Conservation (phyloP, 2,329 filamentous ascomycete genomes). For the Hymenoscyphus fructigenus region DNA sequence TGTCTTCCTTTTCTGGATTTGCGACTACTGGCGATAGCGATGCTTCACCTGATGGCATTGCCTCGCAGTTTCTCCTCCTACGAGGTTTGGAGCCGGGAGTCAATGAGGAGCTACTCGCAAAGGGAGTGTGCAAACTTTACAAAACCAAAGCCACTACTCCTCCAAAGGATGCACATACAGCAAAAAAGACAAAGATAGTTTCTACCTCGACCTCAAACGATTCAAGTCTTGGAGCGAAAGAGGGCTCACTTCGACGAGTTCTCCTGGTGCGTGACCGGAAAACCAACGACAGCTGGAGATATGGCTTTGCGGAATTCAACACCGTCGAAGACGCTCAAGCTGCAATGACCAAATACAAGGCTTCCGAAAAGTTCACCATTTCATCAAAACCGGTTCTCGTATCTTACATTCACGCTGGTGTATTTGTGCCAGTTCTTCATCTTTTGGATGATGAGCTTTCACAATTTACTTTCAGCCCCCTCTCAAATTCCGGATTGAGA, state of each 20-base stretch:
- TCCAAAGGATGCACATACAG: constrained; percentile 36
- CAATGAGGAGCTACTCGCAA: constrained; percentile 69
- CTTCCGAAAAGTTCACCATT: constrained; percentile 74
- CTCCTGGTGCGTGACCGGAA: constrained; percentile 72
- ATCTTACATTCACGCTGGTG: constrained; percentile 78
- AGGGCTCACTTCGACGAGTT: constrained; percentile 73
- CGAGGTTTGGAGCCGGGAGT: constrained; percentile 69
- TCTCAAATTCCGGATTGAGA: constrained; percentile 65
- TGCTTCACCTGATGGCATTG: constrained; percentile 47
- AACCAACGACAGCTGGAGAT: constrained; percentile 73
- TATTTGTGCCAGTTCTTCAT: constrained; percentile 74
- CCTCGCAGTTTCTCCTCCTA: constrained; percentile 73
- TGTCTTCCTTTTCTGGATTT: constrained; percentile 42
- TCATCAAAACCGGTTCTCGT: constrained; percentile 69
- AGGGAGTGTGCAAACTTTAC: constrained; percentile 72
- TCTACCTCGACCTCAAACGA: constrained; percentile 53
- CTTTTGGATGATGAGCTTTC: constrained; percentile 54
- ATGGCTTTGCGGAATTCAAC: constrained; percentile 82
- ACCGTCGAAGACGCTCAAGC: constrained; percentile 73
- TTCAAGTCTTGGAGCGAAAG: constrained; percentile 60
- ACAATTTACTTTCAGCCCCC: constrained; percentile 66
- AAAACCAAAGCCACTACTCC: constrained; percentile 47
- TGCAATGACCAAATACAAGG: constrained; percentile 69
- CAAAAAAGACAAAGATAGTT: constrained; percentile 48
- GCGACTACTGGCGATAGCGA: constrained; percentile 55